Evolutionary conservation across 2,329 filamentous ascomycete genomes (phyloP).

Genomic region (Exophiala calicioides): DNA sequence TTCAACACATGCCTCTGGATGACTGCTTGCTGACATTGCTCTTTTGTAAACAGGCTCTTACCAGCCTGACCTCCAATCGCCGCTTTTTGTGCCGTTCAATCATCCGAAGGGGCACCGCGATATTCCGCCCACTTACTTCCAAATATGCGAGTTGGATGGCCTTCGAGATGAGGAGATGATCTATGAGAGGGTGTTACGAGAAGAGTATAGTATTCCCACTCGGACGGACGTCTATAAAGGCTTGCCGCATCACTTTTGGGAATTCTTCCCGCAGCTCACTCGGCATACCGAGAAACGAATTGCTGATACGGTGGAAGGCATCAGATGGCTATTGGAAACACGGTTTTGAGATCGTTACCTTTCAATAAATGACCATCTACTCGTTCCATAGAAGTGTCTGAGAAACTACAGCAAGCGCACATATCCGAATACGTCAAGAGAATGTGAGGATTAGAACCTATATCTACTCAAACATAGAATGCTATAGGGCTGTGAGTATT

Average conservation of each 20-base stretch:
- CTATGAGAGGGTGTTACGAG: conserved; percentile 51
- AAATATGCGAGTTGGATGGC: conserved; percentile 53
- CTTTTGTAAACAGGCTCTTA: no score
- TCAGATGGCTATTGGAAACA: conserved; percentile 2
- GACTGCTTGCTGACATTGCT: no score
- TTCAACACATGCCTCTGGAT: no score
- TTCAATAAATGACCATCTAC: no score
- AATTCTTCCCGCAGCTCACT: neutral
- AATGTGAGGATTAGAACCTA: no score
- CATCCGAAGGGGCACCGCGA: neutral
- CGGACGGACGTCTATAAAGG: conserved; percentile 46
- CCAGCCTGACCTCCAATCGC: neutral
- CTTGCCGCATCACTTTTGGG: conserved; percentile 39
- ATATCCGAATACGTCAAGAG: no score
- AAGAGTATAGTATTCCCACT: conserved; percentile 46
- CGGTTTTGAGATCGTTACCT: neutral
- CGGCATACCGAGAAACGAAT: neutral
- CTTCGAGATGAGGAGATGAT: conserved; percentile 55
- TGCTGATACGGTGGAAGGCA: conserved; percentile 5
- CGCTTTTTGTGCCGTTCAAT: neutral
- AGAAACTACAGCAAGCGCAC: no score
- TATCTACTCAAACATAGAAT: no score
- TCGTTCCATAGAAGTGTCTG: no score
- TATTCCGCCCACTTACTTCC: conserved; percentile 41
- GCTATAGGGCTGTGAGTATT: neutral